phyloP scores from a whole-genome alignment of 495 filamentous ascomycete genomes.

The Penicillium roqueforti region DNA sequence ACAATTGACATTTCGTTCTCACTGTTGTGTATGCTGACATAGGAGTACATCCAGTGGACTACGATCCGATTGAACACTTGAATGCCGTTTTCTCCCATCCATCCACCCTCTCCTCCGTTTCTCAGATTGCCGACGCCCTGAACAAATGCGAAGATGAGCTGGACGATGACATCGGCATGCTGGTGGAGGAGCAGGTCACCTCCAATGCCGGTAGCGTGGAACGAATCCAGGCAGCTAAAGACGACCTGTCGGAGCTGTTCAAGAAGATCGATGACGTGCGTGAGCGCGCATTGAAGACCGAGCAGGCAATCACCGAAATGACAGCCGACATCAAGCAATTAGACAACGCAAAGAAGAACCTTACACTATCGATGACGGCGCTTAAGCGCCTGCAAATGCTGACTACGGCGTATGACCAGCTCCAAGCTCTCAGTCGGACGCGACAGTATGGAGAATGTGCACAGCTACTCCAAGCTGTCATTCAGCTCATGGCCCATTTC shows the following conservation, averaged over 20 bases:
- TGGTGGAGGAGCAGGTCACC: slow-evolving; percentile 76
- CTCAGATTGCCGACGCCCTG: slow-evolving; percentile 65
- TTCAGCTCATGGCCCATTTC: slow-evolving; percentile 98
- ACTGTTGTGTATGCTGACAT: slow-evolving; percentile 18
- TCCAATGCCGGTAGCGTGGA: slow-evolving; percentile 83
- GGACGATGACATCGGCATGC: slow-evolving; percentile 68
- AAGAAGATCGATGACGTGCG: slow-evolving; percentile 94
- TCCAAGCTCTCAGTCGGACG: slow-evolving; percentile 74
- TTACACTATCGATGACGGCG: slow-evolving; percentile 96
- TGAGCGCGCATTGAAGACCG: slow-evolving; percentile 82
- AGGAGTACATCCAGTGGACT: slow-evolving; percentile 62
- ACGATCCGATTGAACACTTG: slow-evolving; percentile 89
- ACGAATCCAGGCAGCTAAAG: slow-evolving; percentile 84
- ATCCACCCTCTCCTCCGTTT: slow-evolving; percentile 76
- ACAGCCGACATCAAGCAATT: slow-evolving; percentile 98
- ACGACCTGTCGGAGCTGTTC: slow-evolving; percentile 84
- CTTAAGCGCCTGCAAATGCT: slow-evolving; percentile 97
- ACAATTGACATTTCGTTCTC: slow-evolving; percentile 2
- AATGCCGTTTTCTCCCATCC: slow-evolving; percentile 93
- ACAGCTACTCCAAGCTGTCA: slow-evolving; percentile 87
- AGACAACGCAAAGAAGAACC: slow-evolving; percentile 92
- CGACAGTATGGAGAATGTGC: slow-evolving; percentile 96
- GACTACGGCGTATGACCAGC: slow-evolving; percentile 96
- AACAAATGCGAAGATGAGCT: slow-evolving; percentile 79
- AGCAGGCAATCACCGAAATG: slow-evolving; percentile 96